Evolutionary conservation across 805 yeast species (phyloP), one percentile per base, ranked within the genome.

Genomic region (Danielia reshetovae): DNA sequence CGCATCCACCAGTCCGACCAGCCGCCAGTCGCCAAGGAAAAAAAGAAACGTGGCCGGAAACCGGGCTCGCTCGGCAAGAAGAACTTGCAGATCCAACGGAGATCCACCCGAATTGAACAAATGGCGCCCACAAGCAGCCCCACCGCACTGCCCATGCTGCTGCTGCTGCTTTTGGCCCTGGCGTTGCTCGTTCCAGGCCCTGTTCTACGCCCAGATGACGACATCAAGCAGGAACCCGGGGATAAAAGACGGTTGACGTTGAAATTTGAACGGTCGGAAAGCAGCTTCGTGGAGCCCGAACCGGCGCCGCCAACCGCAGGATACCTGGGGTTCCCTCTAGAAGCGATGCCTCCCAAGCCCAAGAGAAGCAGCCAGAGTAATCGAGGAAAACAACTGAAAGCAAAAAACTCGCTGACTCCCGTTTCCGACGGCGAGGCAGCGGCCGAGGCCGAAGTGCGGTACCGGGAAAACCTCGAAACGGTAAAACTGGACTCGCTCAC

Each of bases 261-360:
- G 22, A 19, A 19, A 7, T 19, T 19, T 19, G 9, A 7, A 7
- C 7, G 9, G 9, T 7, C 27, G 11, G 27, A n/a, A 24, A 24
- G 18, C n/a, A 14, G 55, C 19, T 75, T 78, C 57, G 54, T 63
- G 14, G 93, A 85, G 48, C 88, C 89, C 2, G 68, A 66, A 12
- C 54, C 69, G 22, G 72, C 76, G 1, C 72, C 67, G 24, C 77
- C 82, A 0, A 55, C 62, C 8, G 78, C 85, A 27, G 70, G 73
- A 8, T 76, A 77, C 24, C 81, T 90, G 0, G 96, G 96, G 2
- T 66, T 77, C 26, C 82, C 93, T 3, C 58, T 87, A 35, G 85
- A 77, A 43, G 68, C 75, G n/a, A 68, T 70, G 5, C 96, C 96
- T 7, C 74, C 77, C 12, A 80, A 75, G 48, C 61, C 75, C 24